A percentile compares a stretch with the other conserved stretches of the same genome.
These are phyloP conservation scores for Ceratobasidium theobromae DNA, from an alignment of 1,284 basidiomycete genomes.

Conservation along the genomic window DNA sequence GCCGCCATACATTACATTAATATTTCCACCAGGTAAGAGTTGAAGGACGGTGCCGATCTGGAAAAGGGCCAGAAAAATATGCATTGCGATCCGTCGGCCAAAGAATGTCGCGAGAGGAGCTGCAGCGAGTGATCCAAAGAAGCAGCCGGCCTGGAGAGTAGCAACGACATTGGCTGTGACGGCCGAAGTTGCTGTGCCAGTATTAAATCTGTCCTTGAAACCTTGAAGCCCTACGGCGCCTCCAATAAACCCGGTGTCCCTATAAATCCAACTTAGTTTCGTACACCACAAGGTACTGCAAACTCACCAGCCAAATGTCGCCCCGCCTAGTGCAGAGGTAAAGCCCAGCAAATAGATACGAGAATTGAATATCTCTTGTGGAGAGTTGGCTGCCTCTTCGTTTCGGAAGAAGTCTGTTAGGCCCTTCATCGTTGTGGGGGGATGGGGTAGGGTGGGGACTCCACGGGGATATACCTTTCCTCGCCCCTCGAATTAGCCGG, in stretches of 20 bases:
- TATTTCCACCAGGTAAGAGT: not conserved
- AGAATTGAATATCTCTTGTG: not conserved
- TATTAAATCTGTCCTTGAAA: not conserved
- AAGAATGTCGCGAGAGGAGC: conserved; percentile 49
- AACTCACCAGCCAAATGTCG: not conserved
- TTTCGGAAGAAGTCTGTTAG: not conserved
- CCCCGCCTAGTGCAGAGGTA: not conserved
- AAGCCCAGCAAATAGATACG: not conserved
- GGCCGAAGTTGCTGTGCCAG: not conserved
- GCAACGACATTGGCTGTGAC: conserved; percentile 59
- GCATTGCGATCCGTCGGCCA: not conserved
- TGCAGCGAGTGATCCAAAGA: conserved; percentile 72
- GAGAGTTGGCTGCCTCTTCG: not conserved
- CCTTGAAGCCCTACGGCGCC: not conserved
- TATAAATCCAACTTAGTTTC: not conserved
- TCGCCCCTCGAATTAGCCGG: not conserved
- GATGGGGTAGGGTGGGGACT: not conserved
- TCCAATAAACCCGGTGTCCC: not conserved
- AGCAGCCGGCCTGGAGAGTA: conserved; percentile 76
- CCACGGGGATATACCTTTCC: no score
- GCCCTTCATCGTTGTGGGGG: not conserved
- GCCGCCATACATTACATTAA: not conserved
- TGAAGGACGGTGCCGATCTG: not conserved
- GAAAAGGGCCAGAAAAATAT: not conserved
- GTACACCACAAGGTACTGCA: not conserved